phyloP scores from a whole-genome alignment of 306 rosid species.

The Lablab purpureus region DNA sequence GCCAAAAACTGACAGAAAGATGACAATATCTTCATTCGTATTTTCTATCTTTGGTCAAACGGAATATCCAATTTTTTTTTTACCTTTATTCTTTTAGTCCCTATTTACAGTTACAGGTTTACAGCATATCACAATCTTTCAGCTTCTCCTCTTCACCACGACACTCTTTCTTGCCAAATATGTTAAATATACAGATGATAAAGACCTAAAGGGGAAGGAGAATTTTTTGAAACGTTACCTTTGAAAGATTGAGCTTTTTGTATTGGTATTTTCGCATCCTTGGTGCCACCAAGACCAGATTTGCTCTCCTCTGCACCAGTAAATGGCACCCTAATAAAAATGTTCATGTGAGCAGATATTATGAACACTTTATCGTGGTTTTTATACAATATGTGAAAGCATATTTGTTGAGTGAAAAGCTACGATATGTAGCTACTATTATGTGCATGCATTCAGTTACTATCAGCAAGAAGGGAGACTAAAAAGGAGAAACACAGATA shows the following conservation, averaged over 20 bases:
- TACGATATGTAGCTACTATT: not conserved
- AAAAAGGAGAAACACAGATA: not conserved
- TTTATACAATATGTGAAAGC: not conserved
- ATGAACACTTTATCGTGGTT: not conserved
- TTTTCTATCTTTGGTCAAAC: slow-evolving; percentile 3
- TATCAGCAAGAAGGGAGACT: not conserved
- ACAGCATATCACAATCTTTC: not conserved
- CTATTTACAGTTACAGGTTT: not conserved
- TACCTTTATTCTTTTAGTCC: not conserved
- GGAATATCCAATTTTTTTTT: not conserved
- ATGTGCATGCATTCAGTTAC: not conserved
- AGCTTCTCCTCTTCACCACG: slow-evolving; percentile 9
- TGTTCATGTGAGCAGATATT: slow-evolving; percentile 11
- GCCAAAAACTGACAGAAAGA: not conserved
- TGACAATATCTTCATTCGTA: not conserved
- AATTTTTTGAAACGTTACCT: slow-evolving; percentile 51
- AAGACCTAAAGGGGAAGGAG: not conserved
- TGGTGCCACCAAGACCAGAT: slow-evolving; percentile 42
- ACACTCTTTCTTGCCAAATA: not conserved
- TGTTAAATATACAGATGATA: not conserved
- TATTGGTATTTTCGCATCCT: slow-evolving; percentile 51
- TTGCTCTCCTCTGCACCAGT: slow-evolving; percentile 42
- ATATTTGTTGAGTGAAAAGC: not conserved
- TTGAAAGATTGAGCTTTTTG: slow-evolving; percentile 61
- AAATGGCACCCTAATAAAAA: slow-evolving; percentile 54